phyloP scores from a whole-genome alignment of 139 green algal species.

The Dunaliella sp. region DNA sequence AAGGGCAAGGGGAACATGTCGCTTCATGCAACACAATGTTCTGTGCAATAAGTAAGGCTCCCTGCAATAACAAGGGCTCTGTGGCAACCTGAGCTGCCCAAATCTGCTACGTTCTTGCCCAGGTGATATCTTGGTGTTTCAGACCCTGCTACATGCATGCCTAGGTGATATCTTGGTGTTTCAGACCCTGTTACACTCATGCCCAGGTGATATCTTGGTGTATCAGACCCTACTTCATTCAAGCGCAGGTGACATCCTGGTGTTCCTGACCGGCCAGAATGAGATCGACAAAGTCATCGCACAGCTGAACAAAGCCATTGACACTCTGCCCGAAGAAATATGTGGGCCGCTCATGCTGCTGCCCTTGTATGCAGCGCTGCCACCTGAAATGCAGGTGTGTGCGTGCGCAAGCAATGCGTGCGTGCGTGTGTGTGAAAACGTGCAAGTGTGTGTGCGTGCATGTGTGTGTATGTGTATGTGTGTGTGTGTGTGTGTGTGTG shows the following conservation, averaged over 20 bases:
- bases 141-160: too few relatives aligned
- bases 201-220: too few relatives aligned
- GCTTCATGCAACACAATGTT: too few relatives aligned
- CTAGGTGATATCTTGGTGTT: too few relatives aligned
- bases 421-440: neutral
- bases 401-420: neutral
- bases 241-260: slow-evolving; percentile 87
- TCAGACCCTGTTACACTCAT: too few relatives aligned
- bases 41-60: too few relatives aligned
- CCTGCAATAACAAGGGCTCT: too few relatives aligned
- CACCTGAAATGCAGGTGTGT: slow-evolving; percentile 79
- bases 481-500: neutral
- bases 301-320: slow-evolving; percentile 53
- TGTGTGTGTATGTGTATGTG: neutral
- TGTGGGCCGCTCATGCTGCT: slow-evolving; percentile 77
- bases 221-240: too few relatives aligned
- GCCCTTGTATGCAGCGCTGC: slow-evolving; percentile 89
- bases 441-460: neutral
- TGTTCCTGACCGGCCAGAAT: slow-evolving; percentile 92
- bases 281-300: slow-evolving; percentile 84
- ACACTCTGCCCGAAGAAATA: slow-evolving; percentile 44
- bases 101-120: too few relatives aligned
- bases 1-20: too few relatives aligned
- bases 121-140: too few relatives aligned
- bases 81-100: too few relatives aligned